phyloP scores from a whole-genome alignment of 176 grass and related monocot species.

The Otatea glauca region DNA sequence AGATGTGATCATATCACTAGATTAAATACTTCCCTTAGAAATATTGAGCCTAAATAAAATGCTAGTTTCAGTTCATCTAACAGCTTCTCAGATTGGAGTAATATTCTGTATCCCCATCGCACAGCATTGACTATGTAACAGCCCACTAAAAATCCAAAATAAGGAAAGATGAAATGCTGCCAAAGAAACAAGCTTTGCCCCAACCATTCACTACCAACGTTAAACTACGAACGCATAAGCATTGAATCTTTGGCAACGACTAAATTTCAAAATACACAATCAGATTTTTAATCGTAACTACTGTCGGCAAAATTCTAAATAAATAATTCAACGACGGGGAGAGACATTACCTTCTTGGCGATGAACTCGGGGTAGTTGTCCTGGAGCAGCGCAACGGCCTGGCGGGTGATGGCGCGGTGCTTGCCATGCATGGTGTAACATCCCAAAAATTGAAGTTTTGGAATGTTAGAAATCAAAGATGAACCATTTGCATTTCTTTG shows the following conservation, averaged over 20 bases:
- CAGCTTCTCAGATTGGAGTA: too few relatives aligned
- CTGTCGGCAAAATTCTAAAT: not conserved
- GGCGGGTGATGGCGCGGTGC: conserved; percentile 82
- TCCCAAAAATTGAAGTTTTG: too few relatives aligned
- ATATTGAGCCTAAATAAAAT: not conserved
- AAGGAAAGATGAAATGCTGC: too few relatives aligned
- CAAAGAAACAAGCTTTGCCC: too few relatives aligned
- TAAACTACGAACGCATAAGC: conserved; percentile 21
- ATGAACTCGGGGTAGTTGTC: conserved; percentile 99
- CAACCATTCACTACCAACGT: conserved; percentile 45
- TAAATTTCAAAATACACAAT: not conserved
- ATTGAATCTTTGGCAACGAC: conserved; percentile 5
- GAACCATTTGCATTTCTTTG: too few relatives aligned
- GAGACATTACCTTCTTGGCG: conserved; percentile 82
- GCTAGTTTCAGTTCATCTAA: too few relatives aligned
- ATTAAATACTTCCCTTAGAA: conserved; percentile 19
- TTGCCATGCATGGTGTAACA: conserved; percentile 69
- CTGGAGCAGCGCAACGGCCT: conserved; percentile 84
- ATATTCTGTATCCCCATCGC: too few relatives aligned
- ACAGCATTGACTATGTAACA: too few relatives aligned
- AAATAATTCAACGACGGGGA: not conserved
- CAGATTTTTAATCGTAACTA: not conserved
- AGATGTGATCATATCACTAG: not conserved
- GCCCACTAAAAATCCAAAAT: too few relatives aligned
- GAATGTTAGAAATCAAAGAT: too few relatives aligned